Evolutionary conservation across 306 rosid species (phyloP).

Genomic region (Glycyrrhiza uralensis): DNA sequence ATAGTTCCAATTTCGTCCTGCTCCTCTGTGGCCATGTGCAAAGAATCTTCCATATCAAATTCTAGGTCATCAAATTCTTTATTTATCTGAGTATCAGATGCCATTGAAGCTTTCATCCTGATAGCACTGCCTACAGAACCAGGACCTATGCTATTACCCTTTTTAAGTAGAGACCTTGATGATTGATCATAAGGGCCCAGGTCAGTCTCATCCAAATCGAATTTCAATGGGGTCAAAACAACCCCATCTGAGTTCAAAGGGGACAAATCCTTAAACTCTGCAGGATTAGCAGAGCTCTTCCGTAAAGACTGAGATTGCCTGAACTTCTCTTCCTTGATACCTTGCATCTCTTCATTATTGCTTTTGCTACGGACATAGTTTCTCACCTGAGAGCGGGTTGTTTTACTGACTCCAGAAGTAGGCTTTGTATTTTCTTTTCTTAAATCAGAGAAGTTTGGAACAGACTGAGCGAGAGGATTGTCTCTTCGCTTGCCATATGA

Average conservation of each 20-base stretch:
- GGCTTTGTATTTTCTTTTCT: slow-evolving; percentile 97
- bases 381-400: slow-evolving; percentile 66
- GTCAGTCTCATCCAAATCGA: slow-evolving; percentile 66
- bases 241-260: slow-evolving; percentile 56
- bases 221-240: slow-evolving; percentile 65
- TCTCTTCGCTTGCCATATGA: slow-evolving; percentile 72
- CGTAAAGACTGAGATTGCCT: slow-evolving; percentile 53
- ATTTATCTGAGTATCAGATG: slow-evolving; percentile 46
- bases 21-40: slow-evolving; percentile 54
- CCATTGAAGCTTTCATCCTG: slow-evolving; percentile 59
- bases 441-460: slow-evolving; percentile 92
- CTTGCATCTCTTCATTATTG: slow-evolving; percentile 52
- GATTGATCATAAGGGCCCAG: slow-evolving; percentile 43
- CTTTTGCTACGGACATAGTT: slow-evolving; percentile 66
- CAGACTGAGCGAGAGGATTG: slow-evolving; percentile 79
- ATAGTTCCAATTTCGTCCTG: slow-evolving; percentile 54
- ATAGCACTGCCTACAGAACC: slow-evolving; percentile 50
- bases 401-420: slow-evolving; percentile 63
- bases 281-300: slow-evolving; percentile 62
- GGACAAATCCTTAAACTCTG: slow-evolving; percentile 56
- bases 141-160: slow-evolving; percentile 56
- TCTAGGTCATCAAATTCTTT: slow-evolving; percentile 62
- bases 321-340: slow-evolving; percentile 73
- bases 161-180: slow-evolving; percentile 61
- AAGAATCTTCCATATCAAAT: slow-evolving; percentile 63